A percentile compares a stretch with the other conserved stretches of the same genome.
Evolutionary conservation across 805 yeast genomes (phyloP).

Genomic region (Wickerhamomyces subpelliculosus): DNA sequence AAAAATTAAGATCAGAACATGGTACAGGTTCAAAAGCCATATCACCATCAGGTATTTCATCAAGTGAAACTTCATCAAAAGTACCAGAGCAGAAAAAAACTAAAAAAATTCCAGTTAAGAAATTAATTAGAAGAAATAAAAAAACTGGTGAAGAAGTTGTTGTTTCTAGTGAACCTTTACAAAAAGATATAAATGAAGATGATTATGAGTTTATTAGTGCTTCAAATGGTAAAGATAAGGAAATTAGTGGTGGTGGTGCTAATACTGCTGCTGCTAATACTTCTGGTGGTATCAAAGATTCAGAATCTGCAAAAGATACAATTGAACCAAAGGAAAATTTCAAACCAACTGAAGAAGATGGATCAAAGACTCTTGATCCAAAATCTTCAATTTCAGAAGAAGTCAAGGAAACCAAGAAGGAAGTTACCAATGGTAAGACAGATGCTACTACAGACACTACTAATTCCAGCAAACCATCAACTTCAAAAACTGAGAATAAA

Average conservation of each 20-base stretch:
- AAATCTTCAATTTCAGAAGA: conserved; percentile 3
- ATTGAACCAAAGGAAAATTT: too few relatives aligned
- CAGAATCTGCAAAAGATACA: too few relatives aligned
- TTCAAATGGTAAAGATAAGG: too few relatives aligned
- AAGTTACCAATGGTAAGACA: background rate
- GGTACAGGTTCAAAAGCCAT: conserved; percentile 18
- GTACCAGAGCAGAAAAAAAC: conserved; percentile 14
- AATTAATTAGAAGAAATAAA: conserved; percentile 31
- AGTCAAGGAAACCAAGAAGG: background rate
- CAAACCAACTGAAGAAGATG: conserved; percentile 6
- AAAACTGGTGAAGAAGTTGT: conserved; percentile 33
- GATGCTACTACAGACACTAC: background rate
- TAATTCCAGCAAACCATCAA: too few relatives aligned
- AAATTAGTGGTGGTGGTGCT: too few relatives aligned
- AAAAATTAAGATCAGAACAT: conserved; percentile 24
- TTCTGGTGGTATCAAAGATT: too few relatives aligned
- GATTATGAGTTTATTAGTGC: too few relatives aligned
- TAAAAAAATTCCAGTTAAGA: conserved; percentile 28
- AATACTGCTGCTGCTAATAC: too few relatives aligned
- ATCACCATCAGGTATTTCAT: too few relatives aligned
- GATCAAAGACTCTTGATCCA: conserved; percentile 14
- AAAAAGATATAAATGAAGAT: too few relatives aligned
- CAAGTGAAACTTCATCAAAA: too few relatives aligned
- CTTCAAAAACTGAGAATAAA: too few relatives aligned
- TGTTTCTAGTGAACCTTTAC: conserved; percentile 24